A percentile compares a stretch with the other conserved stretches of the same genome.
Conservation (phyloP, 805 yeast species). For the Lipomyces mesembrius region DNA sequence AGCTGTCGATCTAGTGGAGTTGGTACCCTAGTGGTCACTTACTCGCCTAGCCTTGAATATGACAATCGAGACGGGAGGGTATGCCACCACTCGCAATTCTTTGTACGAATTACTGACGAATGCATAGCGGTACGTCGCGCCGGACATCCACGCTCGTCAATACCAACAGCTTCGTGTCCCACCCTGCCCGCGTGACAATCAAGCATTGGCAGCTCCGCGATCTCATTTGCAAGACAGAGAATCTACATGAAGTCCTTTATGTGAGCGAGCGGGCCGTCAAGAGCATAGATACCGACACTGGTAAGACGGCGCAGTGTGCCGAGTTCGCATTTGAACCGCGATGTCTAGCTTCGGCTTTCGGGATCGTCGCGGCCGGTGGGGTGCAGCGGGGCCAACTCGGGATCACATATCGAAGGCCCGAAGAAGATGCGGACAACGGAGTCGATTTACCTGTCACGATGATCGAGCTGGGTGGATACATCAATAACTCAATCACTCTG, state of each 20-base stretch:
- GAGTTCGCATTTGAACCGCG: conserved; percentile 69
- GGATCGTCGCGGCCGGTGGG: conserved; percentile 60
- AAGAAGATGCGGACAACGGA: conserved; percentile 5
- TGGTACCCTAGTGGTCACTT: not conserved
- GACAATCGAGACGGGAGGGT: conserved; percentile 25
- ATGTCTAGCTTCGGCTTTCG: conserved; percentile 65
- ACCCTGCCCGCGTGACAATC: conserved; percentile 42
- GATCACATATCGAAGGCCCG: conserved; percentile 54
- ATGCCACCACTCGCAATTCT: not conserved
- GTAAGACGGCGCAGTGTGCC: conserved; percentile 49
- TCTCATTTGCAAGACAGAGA: conserved; percentile 58
- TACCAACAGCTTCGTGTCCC: conserved; percentile 18
- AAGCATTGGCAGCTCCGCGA: conserved; percentile 84
- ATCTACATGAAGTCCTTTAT: conserved; percentile 56
- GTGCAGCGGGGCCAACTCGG: conserved; percentile 69
- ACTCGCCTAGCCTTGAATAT: conserved; percentile 5
- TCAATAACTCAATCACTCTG: conserved; percentile 72
- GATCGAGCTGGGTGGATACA: conserved; percentile 73
- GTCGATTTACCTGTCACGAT: conserved; percentile 45
- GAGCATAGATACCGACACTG: conserved; percentile 50
- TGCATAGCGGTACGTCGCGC: conserved; percentile 20
- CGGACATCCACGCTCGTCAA: conserved; percentile 32
- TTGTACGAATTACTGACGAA: not conserved
- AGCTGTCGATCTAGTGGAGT: not conserved
- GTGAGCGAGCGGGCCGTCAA: conserved; percentile 62